These are phyloP conservation scores for Apostasia ramifera DNA, from an alignment of 106 monocot species.

Conservation along the genomic window DNA sequence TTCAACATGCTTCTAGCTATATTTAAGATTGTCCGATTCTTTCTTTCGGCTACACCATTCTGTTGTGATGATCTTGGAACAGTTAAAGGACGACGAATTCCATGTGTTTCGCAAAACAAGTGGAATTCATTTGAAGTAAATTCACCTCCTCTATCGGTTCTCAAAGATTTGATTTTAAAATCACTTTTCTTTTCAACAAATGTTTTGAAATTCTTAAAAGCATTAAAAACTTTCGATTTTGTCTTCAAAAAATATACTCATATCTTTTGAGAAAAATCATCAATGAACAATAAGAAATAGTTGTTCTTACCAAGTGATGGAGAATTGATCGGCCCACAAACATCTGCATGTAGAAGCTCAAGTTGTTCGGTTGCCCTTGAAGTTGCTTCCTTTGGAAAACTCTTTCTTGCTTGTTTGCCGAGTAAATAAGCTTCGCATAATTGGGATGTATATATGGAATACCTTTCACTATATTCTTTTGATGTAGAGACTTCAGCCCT, in stretches of 20 bases:
- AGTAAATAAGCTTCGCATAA: conserved; percentile 11
- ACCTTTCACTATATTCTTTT: too few relatives aligned
- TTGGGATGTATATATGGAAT: too few relatives aligned
- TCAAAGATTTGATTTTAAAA: conserved; percentile 4
- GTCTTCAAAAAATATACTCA: neutral
- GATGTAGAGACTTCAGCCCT: neutral
- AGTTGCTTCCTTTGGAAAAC: conserved; percentile 5
- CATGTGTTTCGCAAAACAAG: too few relatives aligned
- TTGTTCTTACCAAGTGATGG: conserved; percentile 1
- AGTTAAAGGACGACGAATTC: conserved; percentile 2
- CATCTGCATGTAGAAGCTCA: conserved; percentile 13
- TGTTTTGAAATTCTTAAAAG: conserved; percentile 8
- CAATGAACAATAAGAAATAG: conserved; percentile 14
- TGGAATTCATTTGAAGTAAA: conserved; percentile 10
- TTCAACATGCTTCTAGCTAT: conserved; percentile 16
- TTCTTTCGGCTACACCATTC: conserved; percentile 8
- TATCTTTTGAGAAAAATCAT: conserved; percentile 5
- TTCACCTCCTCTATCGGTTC: conserved; percentile 10
- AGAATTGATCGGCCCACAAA: conserved; percentile 18
- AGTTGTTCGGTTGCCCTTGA: conserved; percentile 4
- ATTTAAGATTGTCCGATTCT: neutral
- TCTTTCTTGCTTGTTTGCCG: conserved; percentile 3
- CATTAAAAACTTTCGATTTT: neutral
- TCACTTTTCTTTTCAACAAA: conserved; percentile 10
- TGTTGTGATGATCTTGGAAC: neutral